A percentile compares a stretch with the other conserved stretches of the same genome.
These are phyloP conservation scores for Termitomyces sp. DNA, from an alignment of 768 basidiomycete species.

Conservation along the genomic window DNA sequence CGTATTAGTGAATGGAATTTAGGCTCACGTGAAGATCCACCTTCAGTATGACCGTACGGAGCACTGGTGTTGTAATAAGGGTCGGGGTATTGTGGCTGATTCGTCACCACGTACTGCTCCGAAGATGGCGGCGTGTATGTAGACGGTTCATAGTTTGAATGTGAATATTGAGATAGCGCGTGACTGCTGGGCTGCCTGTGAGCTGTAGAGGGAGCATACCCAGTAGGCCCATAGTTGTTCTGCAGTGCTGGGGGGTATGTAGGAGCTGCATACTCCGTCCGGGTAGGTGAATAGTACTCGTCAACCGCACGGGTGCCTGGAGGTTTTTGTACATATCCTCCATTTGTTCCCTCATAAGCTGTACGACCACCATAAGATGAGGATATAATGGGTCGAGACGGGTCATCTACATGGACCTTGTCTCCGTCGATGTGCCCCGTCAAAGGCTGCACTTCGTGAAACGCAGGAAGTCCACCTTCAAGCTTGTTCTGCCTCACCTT, in stretches of 20 bases:
- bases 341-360: slow-evolving; percentile 28
- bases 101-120: slow-evolving; percentile 28
- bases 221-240: slow-evolving; percentile 25
- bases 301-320: slow-evolving; percentile 68
- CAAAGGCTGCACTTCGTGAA: slow-evolving; percentile 71
- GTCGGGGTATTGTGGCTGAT: slow-evolving; percentile 30
- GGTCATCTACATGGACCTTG: slow-evolving; percentile 51
- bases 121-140: slow-evolving; percentile 24
- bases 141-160: slow-evolving; percentile 20
- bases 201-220: slow-evolving; percentile 9
- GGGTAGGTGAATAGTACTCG: slow-evolving; percentile 56
- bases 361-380: slow-evolving; percentile 26
- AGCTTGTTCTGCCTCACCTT: slow-evolving; percentile 58
- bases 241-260: slow-evolving; percentile 45
- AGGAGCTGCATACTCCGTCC: slow-evolving; percentile 19
- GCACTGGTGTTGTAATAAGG: slow-evolving; percentile 24
- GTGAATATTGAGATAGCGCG: slow-evolving; percentile 21
- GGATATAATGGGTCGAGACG: slow-evolving; percentile 23
- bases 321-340: slow-evolving; percentile 63
- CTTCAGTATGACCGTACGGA: slow-evolving; percentile 50
- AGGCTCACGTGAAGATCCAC: slow-evolving; percentile 51
- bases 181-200: slow-evolving; percentile 18
- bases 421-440: slow-evolving; percentile 55
- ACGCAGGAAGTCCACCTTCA: slow-evolving; percentile 71
- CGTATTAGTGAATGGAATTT: background rate